Evolutionary conservation across 768 basidiomycete genomes (phyloP), one percentile per base, ranked within the genome.

Genomic region (Gymnopilus dilepis): DNA sequence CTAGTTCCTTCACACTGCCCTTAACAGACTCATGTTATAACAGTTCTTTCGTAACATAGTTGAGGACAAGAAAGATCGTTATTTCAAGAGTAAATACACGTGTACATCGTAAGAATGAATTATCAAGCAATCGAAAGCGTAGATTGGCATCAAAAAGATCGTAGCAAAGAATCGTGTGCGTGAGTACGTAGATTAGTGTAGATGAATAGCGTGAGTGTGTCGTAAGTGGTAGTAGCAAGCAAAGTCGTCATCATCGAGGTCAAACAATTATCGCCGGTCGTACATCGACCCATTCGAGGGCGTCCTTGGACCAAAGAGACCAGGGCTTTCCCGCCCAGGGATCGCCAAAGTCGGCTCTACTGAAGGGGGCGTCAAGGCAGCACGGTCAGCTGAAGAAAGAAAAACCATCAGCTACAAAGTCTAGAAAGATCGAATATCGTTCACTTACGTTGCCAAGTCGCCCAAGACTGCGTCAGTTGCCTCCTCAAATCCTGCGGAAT

Each of bases 221-320:
- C 38, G 45, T n/a, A 47, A 19, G 22, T 34, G n/a, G 30, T 19
- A 31, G 22, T 21, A 47, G 11, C 11, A 47, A 50, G 47, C 15
- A n/a, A 28, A 28, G 24, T 4, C 4, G 4, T 12, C 13, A 5
- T 31, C 17, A 30, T 31, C 28, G 31, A 19, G 13, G 17, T n/a
- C 26, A 19, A 17, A n/a, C 8, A 12, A 64, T 15, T 31, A 56
- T 48, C 58, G 50, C 48, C 56, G 62, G 19, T 63, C 59, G 19
- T 65, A 65, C 51, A 66, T 62, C n/a, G 70, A 71, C 11, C 63
- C 62, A 30, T 58, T 66, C 6, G 67, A 67, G 30, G 67, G 66
- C 6, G 67, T 67, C 40, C 62, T 62, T 28, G 92, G 91, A 31
- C 92, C 92, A 69, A 94, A 94, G 62, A 94, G 74, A 30, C 91